Evolutionary conservation across 257 asterid genomes (phyloP).

Genomic region (Przewalskia tangutica): DNA sequence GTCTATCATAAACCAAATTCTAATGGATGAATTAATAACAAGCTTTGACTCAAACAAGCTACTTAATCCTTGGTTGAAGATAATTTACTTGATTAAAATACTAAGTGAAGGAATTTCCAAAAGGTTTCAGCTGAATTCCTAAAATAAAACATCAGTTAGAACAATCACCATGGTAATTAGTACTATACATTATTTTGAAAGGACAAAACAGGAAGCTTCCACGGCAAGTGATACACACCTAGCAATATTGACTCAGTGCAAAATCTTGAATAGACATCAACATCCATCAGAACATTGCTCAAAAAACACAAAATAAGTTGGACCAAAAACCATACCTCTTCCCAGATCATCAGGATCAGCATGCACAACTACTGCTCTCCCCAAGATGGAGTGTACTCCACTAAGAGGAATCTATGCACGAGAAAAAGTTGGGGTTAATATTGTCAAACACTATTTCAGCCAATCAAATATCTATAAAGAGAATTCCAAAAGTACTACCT

Average conservation of each 20-base stretch:
- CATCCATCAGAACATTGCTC: background rate
- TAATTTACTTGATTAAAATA: background rate
- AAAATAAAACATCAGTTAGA: background rate
- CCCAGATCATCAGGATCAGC: constrained; percentile 97
- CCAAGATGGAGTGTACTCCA: constrained; percentile 74
- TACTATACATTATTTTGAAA: background rate
- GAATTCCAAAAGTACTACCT: constrained; percentile 24
- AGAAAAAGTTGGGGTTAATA: background rate
- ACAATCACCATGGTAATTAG: background rate
- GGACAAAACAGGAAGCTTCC: background rate
- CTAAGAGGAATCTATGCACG: constrained; percentile 52
- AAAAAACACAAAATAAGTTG: background rate
- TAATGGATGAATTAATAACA: background rate
- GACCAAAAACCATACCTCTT: constrained; percentile 36
- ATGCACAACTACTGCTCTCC: constrained; percentile 91
- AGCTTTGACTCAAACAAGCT: background rate
- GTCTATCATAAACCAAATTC: background rate
- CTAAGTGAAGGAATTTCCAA: too few species aligned
- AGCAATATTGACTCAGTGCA: background rate
- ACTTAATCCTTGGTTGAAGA: background rate
- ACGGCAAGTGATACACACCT: background rate
- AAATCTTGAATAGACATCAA: background rate
- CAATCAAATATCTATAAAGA: background rate
- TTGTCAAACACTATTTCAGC: background rate
- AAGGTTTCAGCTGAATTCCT: background rate